phyloP scores from a whole-genome alignment of 2,329 filamentous ascomycete genomes.

The Aspergillus fischeri region DNA sequence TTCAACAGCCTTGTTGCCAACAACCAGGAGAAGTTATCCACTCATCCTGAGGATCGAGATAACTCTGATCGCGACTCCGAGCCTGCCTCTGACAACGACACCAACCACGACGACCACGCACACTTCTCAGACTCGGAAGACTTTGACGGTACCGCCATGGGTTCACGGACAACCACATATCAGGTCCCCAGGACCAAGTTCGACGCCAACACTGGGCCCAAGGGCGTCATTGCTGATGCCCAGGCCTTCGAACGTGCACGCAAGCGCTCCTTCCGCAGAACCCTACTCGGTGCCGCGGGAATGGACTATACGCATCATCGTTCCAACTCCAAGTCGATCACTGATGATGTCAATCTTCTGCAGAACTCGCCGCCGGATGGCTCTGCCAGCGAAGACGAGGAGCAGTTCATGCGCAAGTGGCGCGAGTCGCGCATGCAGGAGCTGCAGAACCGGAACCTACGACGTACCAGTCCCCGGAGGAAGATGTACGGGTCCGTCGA shows the following conservation, averaged over 20 bases:
- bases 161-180: conserved; percentile 35
- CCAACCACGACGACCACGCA: conserved; percentile 18
- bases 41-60: conserved; percentile 43
- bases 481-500: conserved; percentile 75
- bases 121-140: conserved; percentile 36
- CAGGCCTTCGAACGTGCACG: conserved; percentile 47
- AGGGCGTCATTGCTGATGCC: conserved; percentile 50
- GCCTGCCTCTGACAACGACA: conserved; percentile 22
- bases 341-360: conserved; percentile 19
- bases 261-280: conserved; percentile 45
- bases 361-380: conserved; percentile 19
- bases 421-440: conserved; percentile 74
- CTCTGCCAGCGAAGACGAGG: conserved; percentile 61
- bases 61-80: conserved; percentile 26
- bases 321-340: conserved; percentile 17
- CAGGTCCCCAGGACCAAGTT: conserved; percentile 43
- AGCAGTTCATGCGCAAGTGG: conserved; percentile 80
- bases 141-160: conserved; percentile 28
- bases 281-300: conserved; percentile 35
- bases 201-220: conserved; percentile 49
- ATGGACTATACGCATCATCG: conserved; percentile 23
- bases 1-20: conserved; percentile 41
- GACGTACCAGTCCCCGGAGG: conserved; percentile 71
- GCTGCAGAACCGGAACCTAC: conserved; percentile 63
- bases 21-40: conserved; percentile 31